Conservation (phyloP, 495 filamentous ascomycete species). For the Podospora australis region DNA sequence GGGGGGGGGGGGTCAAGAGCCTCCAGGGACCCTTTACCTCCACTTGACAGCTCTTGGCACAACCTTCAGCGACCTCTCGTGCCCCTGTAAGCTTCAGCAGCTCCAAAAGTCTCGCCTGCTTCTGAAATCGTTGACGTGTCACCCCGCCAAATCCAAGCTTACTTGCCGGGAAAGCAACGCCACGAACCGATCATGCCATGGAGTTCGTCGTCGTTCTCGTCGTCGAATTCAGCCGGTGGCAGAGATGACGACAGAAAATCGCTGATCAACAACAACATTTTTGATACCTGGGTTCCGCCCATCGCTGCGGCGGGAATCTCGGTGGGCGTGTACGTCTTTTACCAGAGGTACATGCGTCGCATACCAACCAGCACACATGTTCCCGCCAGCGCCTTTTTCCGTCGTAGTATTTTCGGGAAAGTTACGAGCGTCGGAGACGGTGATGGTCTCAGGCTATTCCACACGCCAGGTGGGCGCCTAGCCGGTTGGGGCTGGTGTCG, state of each 20-base stretch:
- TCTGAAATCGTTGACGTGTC: too few species aligned
- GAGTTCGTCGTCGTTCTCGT: slow-evolving; percentile 13
- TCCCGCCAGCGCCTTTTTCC: slow-evolving; percentile 59
- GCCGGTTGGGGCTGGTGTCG: slow-evolving; percentile 90
- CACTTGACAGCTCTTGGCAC: too few species aligned
- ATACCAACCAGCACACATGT: slow-evolving; percentile 70
- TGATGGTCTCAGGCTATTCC: slow-evolving; percentile 88
- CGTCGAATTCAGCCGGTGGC: slow-evolving; percentile 4
- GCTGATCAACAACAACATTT: slow-evolving; percentile 47
- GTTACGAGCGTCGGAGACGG: slow-evolving; percentile 96
- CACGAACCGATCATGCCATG: slow-evolving; percentile 22
- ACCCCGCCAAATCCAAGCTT: too few species aligned
- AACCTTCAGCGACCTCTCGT: too few species aligned
- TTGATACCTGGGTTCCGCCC: slow-evolving; percentile 59
- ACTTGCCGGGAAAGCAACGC: too few species aligned
- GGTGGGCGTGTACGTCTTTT: slow-evolving; percentile 54
- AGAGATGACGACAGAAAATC: slow-evolving; percentile 27
- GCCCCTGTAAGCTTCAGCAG: too few species aligned
- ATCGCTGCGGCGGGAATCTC: slow-evolving; percentile 62
- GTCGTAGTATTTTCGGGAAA: slow-evolving; percentile 66
- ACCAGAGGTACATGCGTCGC: slow-evolving; percentile 71
- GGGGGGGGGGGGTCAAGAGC: too few species aligned
- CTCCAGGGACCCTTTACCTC: too few species aligned
- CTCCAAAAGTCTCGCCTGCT: too few species aligned
- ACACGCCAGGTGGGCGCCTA: slow-evolving; percentile 82